These are phyloP conservation scores for Clathrus columnatus DNA, from an alignment of 768 basidiomycete species.

Conservation along the genomic window DNA sequence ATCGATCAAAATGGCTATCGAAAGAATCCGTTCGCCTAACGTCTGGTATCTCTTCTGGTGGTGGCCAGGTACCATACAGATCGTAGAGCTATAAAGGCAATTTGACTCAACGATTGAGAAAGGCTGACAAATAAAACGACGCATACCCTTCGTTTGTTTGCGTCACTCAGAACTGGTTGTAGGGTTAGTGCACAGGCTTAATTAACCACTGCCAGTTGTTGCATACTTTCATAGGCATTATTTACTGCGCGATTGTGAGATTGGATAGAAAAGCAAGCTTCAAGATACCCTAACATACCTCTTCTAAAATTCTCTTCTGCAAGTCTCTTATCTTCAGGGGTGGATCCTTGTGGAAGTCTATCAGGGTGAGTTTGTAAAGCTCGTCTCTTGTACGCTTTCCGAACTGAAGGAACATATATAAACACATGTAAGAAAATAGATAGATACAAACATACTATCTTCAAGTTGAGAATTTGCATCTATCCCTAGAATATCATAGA, in stretches of 20 bases:
- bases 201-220: conserved; percentile 2
- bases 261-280: conserved; percentile 1
- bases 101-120: background rate
- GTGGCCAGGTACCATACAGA: conserved; percentile 65
- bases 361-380: conserved; percentile 69
- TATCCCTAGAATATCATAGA: conserved; percentile 60
- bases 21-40: too few relatives aligned
- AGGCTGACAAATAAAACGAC: background rate
- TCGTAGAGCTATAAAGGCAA: conserved; percentile 47
- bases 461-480: conserved; percentile 47
- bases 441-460: conserved; percentile 41
- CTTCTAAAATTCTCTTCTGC: conserved; percentile 54
- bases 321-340: conserved; percentile 39
- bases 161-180: conserved; percentile 49
- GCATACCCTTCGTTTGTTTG: conserved; percentile 45
- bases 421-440: conserved; percentile 7
- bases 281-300: conserved; percentile 28
- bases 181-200: conserved; percentile 39
- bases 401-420: conserved; percentile 34
- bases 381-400: conserved; percentile 57
- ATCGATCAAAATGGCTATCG: background rate
- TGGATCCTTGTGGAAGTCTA: conserved; percentile 49
- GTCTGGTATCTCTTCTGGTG: conserved; percentile 30
- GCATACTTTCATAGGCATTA: conserved; percentile 17
- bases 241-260: conserved; percentile 2